These are phyloP conservation scores for Pythium inflatum DNA, from an alignment of 352 stramenopile genomes.

Conservation along the genomic window DNA sequence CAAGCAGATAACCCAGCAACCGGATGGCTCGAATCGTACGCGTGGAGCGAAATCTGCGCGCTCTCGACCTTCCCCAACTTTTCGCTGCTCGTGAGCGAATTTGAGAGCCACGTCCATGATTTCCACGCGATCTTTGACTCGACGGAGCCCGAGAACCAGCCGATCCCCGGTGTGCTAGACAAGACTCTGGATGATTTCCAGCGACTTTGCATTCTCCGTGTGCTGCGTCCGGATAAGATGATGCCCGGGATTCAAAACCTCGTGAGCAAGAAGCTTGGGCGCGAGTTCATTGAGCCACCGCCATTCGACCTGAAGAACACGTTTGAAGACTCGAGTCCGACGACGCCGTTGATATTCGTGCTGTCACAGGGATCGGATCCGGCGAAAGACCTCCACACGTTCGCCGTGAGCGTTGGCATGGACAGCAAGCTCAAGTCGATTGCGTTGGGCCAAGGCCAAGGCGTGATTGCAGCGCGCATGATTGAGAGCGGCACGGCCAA, in stretches of 20 bases:
- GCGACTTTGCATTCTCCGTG: conserved; percentile 78
- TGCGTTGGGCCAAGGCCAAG: conserved; percentile 93
- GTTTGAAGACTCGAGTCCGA: conserved; percentile 88
- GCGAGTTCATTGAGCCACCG: conserved; percentile 91
- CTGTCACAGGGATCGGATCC: conserved; percentile 94
- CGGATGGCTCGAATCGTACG: conserved; percentile 72
- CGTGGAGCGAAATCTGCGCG: conserved; percentile 79
- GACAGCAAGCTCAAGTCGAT: conserved; percentile 92
- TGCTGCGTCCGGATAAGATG: conserved; percentile 84
- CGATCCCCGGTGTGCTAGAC: conserved; percentile 62
- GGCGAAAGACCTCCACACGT: conserved; percentile 92
- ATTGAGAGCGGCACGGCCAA: conserved; percentile 88
- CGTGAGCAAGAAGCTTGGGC: conserved; percentile 84
- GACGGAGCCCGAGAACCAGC: conserved; percentile 75
- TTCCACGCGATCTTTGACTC: conserved; percentile 85
- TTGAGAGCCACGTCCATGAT: conserved; percentile 51
- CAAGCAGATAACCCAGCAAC: conserved; percentile 54
- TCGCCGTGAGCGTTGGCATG: conserved; percentile 86
- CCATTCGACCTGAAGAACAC: conserved; percentile 91
- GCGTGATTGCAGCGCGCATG: conserved; percentile 87
- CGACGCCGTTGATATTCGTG: conserved; percentile 94
- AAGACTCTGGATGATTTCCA: conserved; percentile 80
- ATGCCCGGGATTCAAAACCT: conserved; percentile 90
- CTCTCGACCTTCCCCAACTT: conserved; percentile 76
- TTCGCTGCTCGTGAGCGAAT: conserved; percentile 51